Evolutionary conservation across 2,329 filamentous ascomycete species (phyloP), one percentile per base, ranked within the genome.

Genomic region (Fusarium sp.): DNA sequence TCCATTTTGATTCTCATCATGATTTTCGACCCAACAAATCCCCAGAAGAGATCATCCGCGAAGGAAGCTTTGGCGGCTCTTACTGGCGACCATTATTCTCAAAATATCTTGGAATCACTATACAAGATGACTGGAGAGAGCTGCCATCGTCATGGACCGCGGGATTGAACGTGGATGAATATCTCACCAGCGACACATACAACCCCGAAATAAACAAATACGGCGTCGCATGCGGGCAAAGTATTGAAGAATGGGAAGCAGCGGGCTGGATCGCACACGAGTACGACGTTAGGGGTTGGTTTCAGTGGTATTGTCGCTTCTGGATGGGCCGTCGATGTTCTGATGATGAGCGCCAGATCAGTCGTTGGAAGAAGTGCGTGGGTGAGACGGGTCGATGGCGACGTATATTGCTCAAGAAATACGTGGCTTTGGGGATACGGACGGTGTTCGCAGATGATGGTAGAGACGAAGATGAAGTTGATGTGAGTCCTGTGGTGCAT

Each of bases 361-460:
- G 65, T n/a, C 66, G 66, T 4, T 69, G 66, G 66, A 69, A 58
- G 42, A 69, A 69, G 22, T 69, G 66, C 11, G 66, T 69, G 14
- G 66, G 66, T 1, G 66, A 64, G 5, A 69, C 58, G 3, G 66
- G 66, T 3, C 66, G 66, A n/a, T 69, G 66, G 66, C 50, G 66
- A 12, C 33, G 66, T 1, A 69, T 58, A 3, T 13, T 69, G 9
- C 58, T 69, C 0, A 69, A 69, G 31, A 69, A 69, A 22, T 69
- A 69, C 1, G 51, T 69, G 20, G 6, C 58, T 10, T 44, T 69
- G 16, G 65, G 66, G 6, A 69, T 69, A 58, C 35, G 65, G 3
- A 69, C 65, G 5, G 66, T 69, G 1, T 69, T 69, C 18, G 58
- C 66, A 6, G 66, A 68, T 16, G 64, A 59, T 11, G 65, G 36